Evolutionary conservation across 2,329 filamentous ascomycete species (phyloP).

Genomic region (Talaromyces sp.): DNA sequence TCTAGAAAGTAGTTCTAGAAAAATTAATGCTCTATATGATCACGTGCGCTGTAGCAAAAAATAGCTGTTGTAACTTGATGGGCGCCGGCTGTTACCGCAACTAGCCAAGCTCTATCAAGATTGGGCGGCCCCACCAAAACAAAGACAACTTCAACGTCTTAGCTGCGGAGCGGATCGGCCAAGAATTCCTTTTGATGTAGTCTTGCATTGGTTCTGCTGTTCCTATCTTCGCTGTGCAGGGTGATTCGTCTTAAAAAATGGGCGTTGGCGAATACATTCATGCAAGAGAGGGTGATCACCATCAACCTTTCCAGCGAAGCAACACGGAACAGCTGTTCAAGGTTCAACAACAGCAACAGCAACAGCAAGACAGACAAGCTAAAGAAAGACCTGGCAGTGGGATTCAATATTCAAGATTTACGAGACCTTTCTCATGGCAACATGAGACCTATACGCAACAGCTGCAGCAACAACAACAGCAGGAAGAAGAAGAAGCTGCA

Average conservation of each 20-base stretch:
- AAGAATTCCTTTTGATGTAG: background rate
- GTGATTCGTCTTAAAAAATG: conserved; percentile 22
- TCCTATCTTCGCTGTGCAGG: background rate
- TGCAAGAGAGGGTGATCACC: conserved; percentile 31
- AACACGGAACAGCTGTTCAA: conserved; percentile 3
- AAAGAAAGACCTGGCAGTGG: conserved; percentile 13
- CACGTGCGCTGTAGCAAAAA: background rate
- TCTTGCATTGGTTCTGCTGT: background rate
- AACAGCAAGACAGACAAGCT: background rate
- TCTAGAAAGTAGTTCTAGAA: background rate
- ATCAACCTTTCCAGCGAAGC: conserved; percentile 4
- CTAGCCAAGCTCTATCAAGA: background rate
- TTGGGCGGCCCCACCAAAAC: background rate
- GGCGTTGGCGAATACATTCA: conserved; percentile 40
- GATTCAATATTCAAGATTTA: conserved; percentile 16
- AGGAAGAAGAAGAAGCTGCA: conserved; percentile 11
- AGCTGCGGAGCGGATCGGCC: background rate
- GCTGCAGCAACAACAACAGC: conserved; percentile 3
- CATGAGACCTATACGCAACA: conserved; percentile 9
- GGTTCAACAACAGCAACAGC: conserved; percentile 1
- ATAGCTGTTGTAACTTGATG: background rate
- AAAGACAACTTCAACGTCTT: background rate
- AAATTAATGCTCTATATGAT: background rate
- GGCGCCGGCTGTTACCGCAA: background rate
- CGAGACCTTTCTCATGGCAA: conserved; percentile 9